phyloP scores from a whole-genome alignment of 1,139 yeast species.

The Lodderomyces pseudojiufengensis region DNA sequence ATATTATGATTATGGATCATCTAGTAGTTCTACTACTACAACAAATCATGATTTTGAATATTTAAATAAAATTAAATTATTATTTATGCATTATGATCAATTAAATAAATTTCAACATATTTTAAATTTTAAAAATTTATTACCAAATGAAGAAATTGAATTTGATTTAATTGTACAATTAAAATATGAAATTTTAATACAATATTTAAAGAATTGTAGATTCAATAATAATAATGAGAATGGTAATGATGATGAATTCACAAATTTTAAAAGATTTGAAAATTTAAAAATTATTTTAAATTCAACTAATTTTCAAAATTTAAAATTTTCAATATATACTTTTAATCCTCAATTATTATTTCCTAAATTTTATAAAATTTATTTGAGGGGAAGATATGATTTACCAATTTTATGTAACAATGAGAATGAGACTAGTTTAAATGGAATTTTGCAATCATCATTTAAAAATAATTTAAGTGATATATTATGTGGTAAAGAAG shows the following conservation, averaged over 20 bases:
- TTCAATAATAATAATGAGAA: constrained; percentile 10
- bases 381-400: constrained; percentile 1
- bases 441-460: not conserved
- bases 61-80: constrained; percentile 4
- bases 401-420: too few relatives aligned
- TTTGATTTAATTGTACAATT: constrained; percentile 2
- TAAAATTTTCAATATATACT: constrained; percentile 18
- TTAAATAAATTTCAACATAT: not conserved
- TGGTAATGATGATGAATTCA: constrained; percentile 3
- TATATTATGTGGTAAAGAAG: too few relatives aligned
- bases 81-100: constrained; percentile 4
- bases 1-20: too few relatives aligned
- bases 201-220: constrained; percentile 19
- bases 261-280: constrained; percentile 20
- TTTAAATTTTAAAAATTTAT: not conserved
- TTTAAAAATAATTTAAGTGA: too few relatives aligned
- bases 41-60: not conserved
- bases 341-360: constrained; percentile 25
- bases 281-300: constrained; percentile 16
- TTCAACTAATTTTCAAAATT: constrained; percentile 11
- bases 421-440: not conserved
- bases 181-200: constrained; percentile 10
- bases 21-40: too few relatives aligned
- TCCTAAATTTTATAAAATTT: constrained; percentile 22
- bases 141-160: constrained; percentile 1